Evolutionary conservation across 2,329 filamentous ascomycete species (phyloP).

Genomic region (Aotearoamyces nothofagi): DNA sequence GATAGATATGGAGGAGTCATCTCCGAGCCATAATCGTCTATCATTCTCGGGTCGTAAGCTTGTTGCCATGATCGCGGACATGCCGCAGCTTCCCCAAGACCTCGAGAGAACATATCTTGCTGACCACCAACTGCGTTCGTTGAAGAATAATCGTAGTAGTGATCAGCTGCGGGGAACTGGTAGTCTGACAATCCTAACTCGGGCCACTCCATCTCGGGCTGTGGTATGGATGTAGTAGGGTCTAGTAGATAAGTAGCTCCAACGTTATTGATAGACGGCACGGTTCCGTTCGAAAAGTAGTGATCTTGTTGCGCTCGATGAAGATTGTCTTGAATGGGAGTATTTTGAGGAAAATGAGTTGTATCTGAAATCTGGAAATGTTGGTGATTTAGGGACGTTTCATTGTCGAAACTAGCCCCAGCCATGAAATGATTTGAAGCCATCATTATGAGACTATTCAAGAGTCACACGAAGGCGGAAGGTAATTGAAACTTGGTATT

Average conservation of each 20-base stretch:
- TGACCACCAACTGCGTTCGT: not conserved
- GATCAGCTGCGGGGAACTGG: not conserved
- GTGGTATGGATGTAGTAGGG: not conserved
- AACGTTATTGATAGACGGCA: not conserved
- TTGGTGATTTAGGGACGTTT: too few relatives aligned
- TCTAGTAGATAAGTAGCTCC: not conserved
- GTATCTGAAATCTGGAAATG: not conserved
- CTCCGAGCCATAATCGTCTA: not conserved
- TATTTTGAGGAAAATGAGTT: not conserved
- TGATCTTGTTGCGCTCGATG: too few relatives aligned
- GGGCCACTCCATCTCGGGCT: not conserved
- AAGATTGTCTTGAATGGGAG: not conserved
- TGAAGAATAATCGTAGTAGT: not conserved
- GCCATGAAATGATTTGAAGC: not conserved
- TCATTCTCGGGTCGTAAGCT: constrained; percentile 1
- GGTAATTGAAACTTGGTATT: too few relatives aligned
- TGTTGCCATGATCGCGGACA: constrained; percentile 1
- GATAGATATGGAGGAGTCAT: not conserved
- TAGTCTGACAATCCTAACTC: not conserved
- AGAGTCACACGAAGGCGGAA: too few relatives aligned
- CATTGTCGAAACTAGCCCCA: too few relatives aligned
- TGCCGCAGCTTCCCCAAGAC: not conserved
- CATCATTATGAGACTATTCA: too few relatives aligned
- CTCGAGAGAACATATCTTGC: not conserved
- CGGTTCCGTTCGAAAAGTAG: too few relatives aligned